Conservation (phyloP, 169 alveolate species). For the Cytauxzoon felis region DNA sequence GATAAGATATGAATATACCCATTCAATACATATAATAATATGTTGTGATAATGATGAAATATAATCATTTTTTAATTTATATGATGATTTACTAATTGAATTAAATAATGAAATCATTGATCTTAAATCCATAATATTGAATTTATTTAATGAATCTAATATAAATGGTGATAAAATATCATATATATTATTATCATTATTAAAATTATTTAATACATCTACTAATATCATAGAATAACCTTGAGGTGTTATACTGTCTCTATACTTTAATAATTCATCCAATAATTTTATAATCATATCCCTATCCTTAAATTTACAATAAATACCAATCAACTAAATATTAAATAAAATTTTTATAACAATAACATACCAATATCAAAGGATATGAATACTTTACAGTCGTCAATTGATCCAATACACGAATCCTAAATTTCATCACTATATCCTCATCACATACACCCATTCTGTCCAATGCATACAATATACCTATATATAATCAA, state of each 20-base stretch:
- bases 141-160: constrained; percentile 1
- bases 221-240: constrained; percentile 27
- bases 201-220: constrained; percentile 7
- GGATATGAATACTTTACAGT: constrained; percentile 45
- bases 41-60: not conserved
- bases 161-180: constrained; percentile 8
- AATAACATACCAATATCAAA: constrained; percentile 12
- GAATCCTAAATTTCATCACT: not conserved
- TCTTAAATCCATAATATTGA: constrained; percentile 29
- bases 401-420: not conserved
- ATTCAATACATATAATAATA: not conserved
- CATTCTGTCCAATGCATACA: constrained; percentile 31
- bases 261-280: not conserved
- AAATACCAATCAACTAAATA: constrained; percentile 9
- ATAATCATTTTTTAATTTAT: not conserved
- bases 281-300: constrained; percentile 7
- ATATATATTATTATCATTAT: not conserved
- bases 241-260: constrained; percentile 12
- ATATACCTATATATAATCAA: constrained; percentile 20
- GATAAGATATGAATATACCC: not conserved
- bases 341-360: not conserved
- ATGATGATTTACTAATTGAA: not conserved
- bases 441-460: constrained; percentile 21
- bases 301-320: constrained; percentile 9
- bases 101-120: constrained; percentile 26